A percentile compares a stretch with the other conserved stretches of the same genome.
Conservation (phyloP, 768 basidiomycete species). For the Crepidotus variabilis region DNA sequence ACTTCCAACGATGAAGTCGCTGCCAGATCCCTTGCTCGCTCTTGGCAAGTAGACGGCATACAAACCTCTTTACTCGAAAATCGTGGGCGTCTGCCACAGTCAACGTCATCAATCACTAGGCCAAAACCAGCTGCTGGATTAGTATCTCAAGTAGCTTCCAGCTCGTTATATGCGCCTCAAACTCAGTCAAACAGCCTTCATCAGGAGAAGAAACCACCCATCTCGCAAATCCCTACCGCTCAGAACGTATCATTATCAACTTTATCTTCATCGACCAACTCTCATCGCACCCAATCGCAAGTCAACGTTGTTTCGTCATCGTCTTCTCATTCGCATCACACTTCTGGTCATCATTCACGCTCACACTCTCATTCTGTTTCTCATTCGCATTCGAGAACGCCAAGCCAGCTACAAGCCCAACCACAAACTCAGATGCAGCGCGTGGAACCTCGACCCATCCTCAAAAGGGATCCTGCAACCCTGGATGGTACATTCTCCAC, state of each 20-base stretch:
- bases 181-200: background rate
- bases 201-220: constrained; percentile 11
- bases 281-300: constrained; percentile 5
- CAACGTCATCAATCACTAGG: constrained; percentile 2
- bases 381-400: constrained; percentile 9
- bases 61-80: constrained; percentile 17
- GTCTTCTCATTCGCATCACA: background rate
- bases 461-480: constrained; percentile 15
- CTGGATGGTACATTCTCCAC: background rate
- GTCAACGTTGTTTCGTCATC: constrained; percentile 6
- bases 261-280: constrained; percentile 7
- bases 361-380: background rate
- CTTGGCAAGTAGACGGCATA: constrained; percentile 16
- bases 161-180: constrained; percentile 9
- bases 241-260: constrained; percentile 19
- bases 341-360: background rate
- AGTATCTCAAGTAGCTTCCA: constrained; percentile 8
- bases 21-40: constrained; percentile 13
- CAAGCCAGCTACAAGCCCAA: constrained; percentile 7
- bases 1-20: constrained; percentile 11
- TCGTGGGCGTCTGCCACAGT: background rate
- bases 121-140: constrained; percentile 5
- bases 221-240: constrained; percentile 10
- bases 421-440: constrained; percentile 6
- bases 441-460: constrained; percentile 14